Evolutionary conservation across 345 rosid species (phyloP), one percentile per base, ranked within the genome.

Genomic region (Brassica nigra): DNA sequence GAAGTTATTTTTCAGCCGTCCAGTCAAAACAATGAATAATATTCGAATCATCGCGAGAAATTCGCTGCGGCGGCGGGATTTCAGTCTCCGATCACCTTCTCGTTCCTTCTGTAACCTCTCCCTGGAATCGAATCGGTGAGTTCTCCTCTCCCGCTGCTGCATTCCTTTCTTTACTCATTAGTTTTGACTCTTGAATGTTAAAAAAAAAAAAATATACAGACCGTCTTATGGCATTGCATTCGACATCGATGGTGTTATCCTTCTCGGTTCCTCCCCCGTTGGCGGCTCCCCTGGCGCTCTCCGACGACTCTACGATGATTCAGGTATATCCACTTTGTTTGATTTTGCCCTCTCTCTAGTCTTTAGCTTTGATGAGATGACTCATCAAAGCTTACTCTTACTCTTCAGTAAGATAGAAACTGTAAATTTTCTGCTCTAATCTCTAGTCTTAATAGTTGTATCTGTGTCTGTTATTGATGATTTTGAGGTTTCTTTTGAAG

Each of bases 191-290:
- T 9, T 10, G 16, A 3, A 1, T 11, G 4, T 36, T 47, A 47
- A 3, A 9, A 42, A 12, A 9, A 12, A 42, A 7, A 62, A 11
- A 55, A 57, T n/a, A 4, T 11, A 31, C 83, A 89, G 94, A 64
- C 76, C 89, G 71, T 75, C 88, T 16, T 92, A 87, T 70, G 93
- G 97, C 80, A 87, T 92, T 75, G 91, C 95, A 4, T 94, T 94
- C 84, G 97, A 92, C 62, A 90, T 92, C 77, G 98, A 94, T 66
- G 97, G 98, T 20, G 97, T 94, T 70, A 37, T 94, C 66, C 87
- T 94, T 55, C 92, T 90, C 36, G 93, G 95, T 57, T 85, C 83
- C 70, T 18, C 87, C 65, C 93, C 98, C 61, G 74, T 90, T 4
- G 97, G 98, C 7, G 91, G 92, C 75, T 89, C 97, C 47, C 84